These are phyloP conservation scores for Candida ipomoeae DNA, from an alignment of 805 yeast genomes.

Conservation along the genomic window DNA sequence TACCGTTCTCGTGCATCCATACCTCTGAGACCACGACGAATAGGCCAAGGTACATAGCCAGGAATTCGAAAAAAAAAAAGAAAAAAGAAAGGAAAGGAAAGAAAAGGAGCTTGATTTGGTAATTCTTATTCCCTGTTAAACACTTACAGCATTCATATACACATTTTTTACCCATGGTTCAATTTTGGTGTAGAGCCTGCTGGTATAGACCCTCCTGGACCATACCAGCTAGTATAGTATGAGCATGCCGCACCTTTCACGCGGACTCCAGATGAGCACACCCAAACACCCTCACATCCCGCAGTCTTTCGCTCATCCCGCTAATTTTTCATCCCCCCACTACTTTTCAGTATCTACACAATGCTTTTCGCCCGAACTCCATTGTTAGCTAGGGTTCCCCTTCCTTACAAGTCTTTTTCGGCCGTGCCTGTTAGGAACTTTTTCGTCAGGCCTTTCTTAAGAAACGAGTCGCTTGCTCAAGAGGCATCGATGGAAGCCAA, in stretches of 20 bases:
- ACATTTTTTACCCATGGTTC: no score
- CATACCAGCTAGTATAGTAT: no score
- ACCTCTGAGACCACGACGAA: not conserved
- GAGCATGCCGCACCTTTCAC: not conserved
- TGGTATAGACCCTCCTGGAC: no score
- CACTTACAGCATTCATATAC: no score
- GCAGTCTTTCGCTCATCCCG: not conserved
- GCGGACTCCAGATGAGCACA: not conserved
- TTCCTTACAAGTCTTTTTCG: not conserved
- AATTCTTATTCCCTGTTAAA: no score
- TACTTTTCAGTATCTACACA: no score
- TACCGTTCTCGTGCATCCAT: not conserved
- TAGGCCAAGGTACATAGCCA: not conserved
- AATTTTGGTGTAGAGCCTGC: no score
- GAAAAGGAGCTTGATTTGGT: no score
- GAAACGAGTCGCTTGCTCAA: not conserved
- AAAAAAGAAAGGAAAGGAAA: no score
- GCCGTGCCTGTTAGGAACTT: not conserved
- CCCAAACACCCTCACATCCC: not conserved
- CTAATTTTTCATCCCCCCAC: not conserved
- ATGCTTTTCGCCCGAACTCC: not conserved
- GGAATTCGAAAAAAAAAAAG: not conserved
- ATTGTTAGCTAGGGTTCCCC: not conserved
- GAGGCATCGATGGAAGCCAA: not conserved
- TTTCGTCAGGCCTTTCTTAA: not conserved